Conservation (phyloP, 1,139 yeast species). For the Saccharomyces hybrid region DNA sequence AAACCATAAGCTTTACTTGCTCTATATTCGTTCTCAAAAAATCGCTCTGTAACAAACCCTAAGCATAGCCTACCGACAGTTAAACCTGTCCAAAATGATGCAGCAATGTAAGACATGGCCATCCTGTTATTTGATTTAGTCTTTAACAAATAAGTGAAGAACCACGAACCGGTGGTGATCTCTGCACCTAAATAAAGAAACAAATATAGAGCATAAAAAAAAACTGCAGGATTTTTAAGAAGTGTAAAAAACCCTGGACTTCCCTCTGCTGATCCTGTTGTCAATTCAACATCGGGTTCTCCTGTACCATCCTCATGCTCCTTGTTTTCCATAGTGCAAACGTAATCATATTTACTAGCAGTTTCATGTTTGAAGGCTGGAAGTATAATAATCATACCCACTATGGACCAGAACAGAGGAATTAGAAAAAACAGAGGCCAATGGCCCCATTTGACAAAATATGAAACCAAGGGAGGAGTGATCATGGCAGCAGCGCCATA, state of each 20-base stretch:
- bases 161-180: slow-evolving; percentile 61
- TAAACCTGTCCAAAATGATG: slow-evolving; percentile 59
- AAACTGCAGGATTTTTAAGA: slow-evolving; percentile 39
- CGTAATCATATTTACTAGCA: slow-evolving; percentile 44
- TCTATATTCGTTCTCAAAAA: slow-evolving; percentile 41
- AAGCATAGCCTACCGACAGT: slow-evolving; percentile 53
- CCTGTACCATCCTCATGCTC: slow-evolving; percentile 21
- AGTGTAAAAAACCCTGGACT: slow-evolving; percentile 26
- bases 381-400: slow-evolving; percentile 17
- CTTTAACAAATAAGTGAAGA: slow-evolving; percentile 49
- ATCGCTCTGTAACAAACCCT: slow-evolving; percentile 55
- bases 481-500: slow-evolving; percentile 65
- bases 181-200: slow-evolving; percentile 64
- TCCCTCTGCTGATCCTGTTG: not conserved
- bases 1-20: slow-evolving; percentile 41
- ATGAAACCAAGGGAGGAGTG: slow-evolving; percentile 53
- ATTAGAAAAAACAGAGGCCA: slow-evolving; percentile 29
- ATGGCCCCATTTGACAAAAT: slow-evolving; percentile 32
- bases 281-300: slow-evolving; percentile 8
- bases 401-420: slow-evolving; percentile 19
- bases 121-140: slow-evolving; percentile 41
- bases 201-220: slow-evolving; percentile 43
- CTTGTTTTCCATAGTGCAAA: slow-evolving; percentile 18
- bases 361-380: slow-evolving; percentile 47
- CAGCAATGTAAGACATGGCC: slow-evolving; percentile 50